Percentiles rank a stretch among this genome's conserved stretches.
Conservation (phyloP, 345 rosid species). For the Brassica carinata region DNA sequence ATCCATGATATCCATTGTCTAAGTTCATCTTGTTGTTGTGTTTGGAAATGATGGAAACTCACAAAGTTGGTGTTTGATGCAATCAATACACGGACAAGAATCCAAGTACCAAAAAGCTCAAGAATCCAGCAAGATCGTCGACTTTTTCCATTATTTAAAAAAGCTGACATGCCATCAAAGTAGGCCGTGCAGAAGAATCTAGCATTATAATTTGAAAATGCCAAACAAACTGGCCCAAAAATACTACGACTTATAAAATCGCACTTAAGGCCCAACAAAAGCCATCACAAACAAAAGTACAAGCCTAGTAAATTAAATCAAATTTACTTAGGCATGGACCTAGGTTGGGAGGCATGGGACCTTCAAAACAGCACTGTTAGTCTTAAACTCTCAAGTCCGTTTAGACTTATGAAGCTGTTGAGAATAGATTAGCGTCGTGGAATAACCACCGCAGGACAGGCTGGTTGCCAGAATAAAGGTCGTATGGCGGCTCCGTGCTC, state of each 20-base stretch:
- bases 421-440: not conserved
- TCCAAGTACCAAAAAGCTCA: not conserved
- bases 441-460: not conserved
- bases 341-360: too few species aligned
- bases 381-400: too few species aligned
- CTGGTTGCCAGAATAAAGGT: not conserved
- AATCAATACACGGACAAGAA: not conserved
- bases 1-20: not conserved
- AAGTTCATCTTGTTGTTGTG: not conserved
- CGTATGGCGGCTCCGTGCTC: not conserved
- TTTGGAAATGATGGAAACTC: not conserved
- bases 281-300: not conserved
- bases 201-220: not conserved
- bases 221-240: not conserved
- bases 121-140: not conserved
- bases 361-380: too few species aligned
- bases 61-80: not conserved
- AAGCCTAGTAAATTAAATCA: not conserved
- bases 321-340: too few species aligned
- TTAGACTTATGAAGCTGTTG: not conserved
- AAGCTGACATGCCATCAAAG: not conserved
- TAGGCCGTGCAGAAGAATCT: not conserved
- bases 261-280: constrained; percentile 11
- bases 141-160: not conserved
- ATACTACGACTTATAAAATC: not conserved